Base-by-base conservation (phyloP, 345 rosid genomes). In the Bruguiera gymnorhiza region DNA sequence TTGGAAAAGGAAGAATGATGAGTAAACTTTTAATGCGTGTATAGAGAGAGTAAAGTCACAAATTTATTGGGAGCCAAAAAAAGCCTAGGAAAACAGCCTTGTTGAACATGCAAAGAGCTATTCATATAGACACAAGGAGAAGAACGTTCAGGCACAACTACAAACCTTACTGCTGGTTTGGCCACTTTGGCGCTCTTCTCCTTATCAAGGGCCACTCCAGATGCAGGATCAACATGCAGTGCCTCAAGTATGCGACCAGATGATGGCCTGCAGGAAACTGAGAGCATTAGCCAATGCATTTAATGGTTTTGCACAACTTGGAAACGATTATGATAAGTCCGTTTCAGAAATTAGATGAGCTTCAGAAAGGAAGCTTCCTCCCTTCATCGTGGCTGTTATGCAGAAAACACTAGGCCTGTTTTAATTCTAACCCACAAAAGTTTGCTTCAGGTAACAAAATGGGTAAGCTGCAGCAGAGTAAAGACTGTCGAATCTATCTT, bases 161-260 rank as follows among this genome's bases (percentile, higher is more conserved):
- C 26, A 73, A 79, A 92, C 99, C 96, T 92, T 66, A 70, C 84
- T 52, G 72, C 63, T 61, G 88, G 87, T 80, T 86, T 92, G 62
- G 74, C 67, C 24, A 72, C 73, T 79, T 85, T 85, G 31, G 57
- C 23, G 70, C 64, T 71, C 78, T 88, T 95, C 66, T 90, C 97
- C 79, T 87, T 92, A 57, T 90, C 98, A 67, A 86, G 82, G 37
- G 96, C 83, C 50, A 89, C 82, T 79, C 96, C 98, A 73, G 98
- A 86, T 48, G 98, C 99, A 75, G 99, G 99, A 81, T 95, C 98
- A 72, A 92, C 87, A 82, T 95, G 94, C 76, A 96, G 78, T 39
- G 99, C 99, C 84, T 92, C 99, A 65, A 96, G 98, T 73, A 96
- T 92, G 67, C 39, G 83, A 81, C 91, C 90, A 43, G 89, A 80